Conservation (phyloP, 495 filamentous ascomycete genomes). For the Tuber microsphaerosporum region DNA sequence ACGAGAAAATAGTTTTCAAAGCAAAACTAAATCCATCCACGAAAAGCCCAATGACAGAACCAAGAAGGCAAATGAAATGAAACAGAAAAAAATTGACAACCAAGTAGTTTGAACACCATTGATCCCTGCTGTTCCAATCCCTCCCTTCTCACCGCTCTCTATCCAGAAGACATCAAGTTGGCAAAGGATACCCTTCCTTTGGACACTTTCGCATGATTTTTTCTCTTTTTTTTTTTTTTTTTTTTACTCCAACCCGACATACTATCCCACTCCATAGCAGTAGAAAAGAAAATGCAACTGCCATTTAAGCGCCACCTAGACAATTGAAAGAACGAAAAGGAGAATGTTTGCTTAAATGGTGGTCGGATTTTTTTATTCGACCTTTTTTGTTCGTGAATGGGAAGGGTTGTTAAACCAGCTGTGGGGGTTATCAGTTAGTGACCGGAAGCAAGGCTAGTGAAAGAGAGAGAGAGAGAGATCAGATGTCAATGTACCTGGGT, state of each 20-base stretch:
- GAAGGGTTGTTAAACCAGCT: background rate
- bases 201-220: background rate
- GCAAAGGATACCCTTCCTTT: background rate
- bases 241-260: background rate
- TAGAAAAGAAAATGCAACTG: background rate
- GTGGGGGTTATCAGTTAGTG: background rate
- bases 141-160: background rate
- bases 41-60: background rate
- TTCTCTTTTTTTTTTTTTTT: background rate
- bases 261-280: background rate
- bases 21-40: background rate
- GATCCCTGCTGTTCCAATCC: background rate
- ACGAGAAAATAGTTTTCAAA: background rate
- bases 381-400: background rate
- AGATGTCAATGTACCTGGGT: background rate
- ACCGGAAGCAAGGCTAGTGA: background rate
- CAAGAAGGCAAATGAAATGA: background rate
- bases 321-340: background rate
- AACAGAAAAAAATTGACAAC: background rate
- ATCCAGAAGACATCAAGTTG: background rate
- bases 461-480: background rate
- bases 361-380: background rate
- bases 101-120: background rate
- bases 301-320: background rate
- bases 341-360: background rate